Conservation (phyloP, 2,329 filamentous ascomycete genomes). For the Colletotrichum acutatum region DNA sequence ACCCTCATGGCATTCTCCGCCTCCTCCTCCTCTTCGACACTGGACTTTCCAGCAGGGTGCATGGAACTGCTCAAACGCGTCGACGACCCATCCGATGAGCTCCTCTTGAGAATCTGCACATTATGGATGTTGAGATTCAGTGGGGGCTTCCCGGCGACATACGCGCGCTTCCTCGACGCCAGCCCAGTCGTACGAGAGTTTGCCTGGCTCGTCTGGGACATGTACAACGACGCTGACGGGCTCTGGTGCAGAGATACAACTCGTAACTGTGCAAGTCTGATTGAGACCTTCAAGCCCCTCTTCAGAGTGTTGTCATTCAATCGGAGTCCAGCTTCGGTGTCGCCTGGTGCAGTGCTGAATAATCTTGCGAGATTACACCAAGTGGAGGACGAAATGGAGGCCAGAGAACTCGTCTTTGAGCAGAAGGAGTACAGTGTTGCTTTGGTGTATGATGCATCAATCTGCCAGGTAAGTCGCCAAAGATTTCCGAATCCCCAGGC, state of each 20-base stretch:
- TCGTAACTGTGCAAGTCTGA: not conserved
- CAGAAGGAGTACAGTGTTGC: not conserved
- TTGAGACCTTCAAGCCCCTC: not conserved
- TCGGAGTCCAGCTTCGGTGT: too few relatives aligned
- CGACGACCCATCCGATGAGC: not conserved
- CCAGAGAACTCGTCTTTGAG: slow-evolving; percentile 2
- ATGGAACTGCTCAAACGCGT: not conserved
- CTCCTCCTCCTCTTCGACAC: not conserved
- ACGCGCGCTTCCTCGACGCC: slow-evolving; percentile 19
- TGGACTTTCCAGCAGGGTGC: not conserved
- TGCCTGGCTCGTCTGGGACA: slow-evolving; percentile 7
- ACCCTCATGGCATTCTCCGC: slow-evolving; percentile 35
- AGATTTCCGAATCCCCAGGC: not conserved
- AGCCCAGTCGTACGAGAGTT: not conserved
- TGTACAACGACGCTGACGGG: not conserved
- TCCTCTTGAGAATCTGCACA: not conserved
- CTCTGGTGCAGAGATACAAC: not conserved
- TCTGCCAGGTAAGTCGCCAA: not conserved
- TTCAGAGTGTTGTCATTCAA: not conserved
- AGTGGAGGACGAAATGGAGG: not conserved
- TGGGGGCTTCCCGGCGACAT: not conserved
- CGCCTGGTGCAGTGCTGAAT: not conserved
- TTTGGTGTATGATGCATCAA: not conserved
- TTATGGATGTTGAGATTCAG: not conserved
- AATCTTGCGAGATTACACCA: not conserved